A percentile compares a stretch with the other conserved stretches of the same genome.
phyloP scores from a whole-genome alignment of 2,329 filamentous ascomycete species.

The Xylariaceae sp. region DNA sequence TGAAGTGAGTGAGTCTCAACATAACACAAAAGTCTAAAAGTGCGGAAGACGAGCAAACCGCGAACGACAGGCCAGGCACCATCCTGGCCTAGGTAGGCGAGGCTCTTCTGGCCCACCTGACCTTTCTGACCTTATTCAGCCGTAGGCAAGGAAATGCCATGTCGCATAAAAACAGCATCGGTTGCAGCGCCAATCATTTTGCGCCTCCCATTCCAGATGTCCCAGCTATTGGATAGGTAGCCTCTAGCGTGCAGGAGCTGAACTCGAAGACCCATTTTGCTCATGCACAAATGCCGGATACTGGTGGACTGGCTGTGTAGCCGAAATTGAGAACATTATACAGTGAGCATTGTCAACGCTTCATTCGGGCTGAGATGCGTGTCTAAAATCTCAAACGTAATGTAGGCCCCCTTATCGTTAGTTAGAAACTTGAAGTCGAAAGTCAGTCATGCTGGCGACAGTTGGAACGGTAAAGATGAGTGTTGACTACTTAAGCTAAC shows the following conservation, averaged over 20 bases:
- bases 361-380: too few relatives aligned
- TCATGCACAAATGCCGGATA: slow-evolving; percentile 9
- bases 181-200: slow-evolving; percentile 29
- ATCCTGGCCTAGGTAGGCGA: slow-evolving; percentile 9
- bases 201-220: slow-evolving; percentile 27
- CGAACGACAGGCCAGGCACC: background rate
- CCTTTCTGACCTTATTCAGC: slow-evolving; percentile 1
- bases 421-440: too few relatives aligned
- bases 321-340: too few relatives aligned
- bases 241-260: slow-evolving; percentile 38
- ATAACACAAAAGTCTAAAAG: background rate
- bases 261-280: slow-evolving; percentile 33
- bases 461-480: too few relatives aligned
- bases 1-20: background rate
- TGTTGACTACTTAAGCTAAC: too few relatives aligned
- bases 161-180: slow-evolving; percentile 18
- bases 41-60: background rate
- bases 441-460: too few relatives aligned
- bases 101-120: background rate
- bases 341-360: too few relatives aligned
- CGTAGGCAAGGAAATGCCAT: slow-evolving; percentile 13
- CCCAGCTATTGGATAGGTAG: slow-evolving; percentile 30
- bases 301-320: too few relatives aligned
- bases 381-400: too few relatives aligned
- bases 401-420: too few relatives aligned